These are phyloP conservation scores for Cytauxzoon felis DNA, from an alignment of 169 alveolate species.

Conservation along the genomic window DNA sequence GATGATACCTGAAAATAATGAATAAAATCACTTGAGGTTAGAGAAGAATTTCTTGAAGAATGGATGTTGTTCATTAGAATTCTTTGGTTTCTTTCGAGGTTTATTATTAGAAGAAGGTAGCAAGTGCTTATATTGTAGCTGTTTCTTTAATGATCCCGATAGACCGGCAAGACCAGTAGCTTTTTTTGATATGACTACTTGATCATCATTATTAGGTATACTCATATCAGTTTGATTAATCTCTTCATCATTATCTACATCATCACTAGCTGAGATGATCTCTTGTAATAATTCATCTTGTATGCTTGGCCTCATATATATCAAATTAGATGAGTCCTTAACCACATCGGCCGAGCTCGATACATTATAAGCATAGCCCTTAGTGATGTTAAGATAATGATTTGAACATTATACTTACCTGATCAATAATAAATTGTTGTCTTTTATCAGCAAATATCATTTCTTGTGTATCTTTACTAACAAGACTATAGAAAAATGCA, in stretches of 20 bases:
- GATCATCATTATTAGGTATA: slow-evolving; percentile 30
- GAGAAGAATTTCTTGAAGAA: slow-evolving; percentile 52
- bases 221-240: slow-evolving; percentile 28
- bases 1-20: too few relatives aligned
- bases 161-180: slow-evolving; percentile 33
- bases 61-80: slow-evolving; percentile 43
- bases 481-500: slow-evolving; percentile 96
- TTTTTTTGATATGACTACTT: slow-evolving; percentile 19
- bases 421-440: slow-evolving; percentile 95
- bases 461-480: slow-evolving; percentile 96
- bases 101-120: slow-evolving; percentile 37
- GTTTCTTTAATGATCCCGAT: slow-evolving; percentile 57
- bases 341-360: slow-evolving; percentile 69
- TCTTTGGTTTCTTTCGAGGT: slow-evolving; percentile 25
- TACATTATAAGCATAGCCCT: slow-evolving; percentile 76
- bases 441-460: slow-evolving; percentile 94
- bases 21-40: not conserved
- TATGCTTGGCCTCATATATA: slow-evolving; percentile 61
- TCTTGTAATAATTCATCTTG: slow-evolving; percentile 70
- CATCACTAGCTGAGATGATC: slow-evolving; percentile 64
- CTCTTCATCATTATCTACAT: slow-evolving; percentile 72
- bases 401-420: slow-evolving; percentile 72
- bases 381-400: not conserved
- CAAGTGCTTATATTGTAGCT: slow-evolving; percentile 34
- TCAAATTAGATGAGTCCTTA: slow-evolving; percentile 63